Evolutionary conservation across 805 yeast species (phyloP).

Genomic region (Yamadazyma kitorensis): DNA sequence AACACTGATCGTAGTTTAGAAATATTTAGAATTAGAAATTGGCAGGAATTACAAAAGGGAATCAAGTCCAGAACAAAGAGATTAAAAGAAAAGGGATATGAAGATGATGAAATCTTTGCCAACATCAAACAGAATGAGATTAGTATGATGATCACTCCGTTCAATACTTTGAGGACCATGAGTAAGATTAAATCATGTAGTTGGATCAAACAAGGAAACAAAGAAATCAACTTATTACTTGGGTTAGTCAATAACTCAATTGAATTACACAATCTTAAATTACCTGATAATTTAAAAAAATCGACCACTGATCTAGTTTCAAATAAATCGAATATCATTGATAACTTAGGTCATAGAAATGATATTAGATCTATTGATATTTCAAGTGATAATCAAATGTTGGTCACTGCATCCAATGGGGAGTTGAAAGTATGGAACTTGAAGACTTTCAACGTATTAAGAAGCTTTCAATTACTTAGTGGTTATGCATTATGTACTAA

Average conservation of each 20-base stretch:
- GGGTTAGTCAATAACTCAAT: conserved; percentile 73
- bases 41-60: conserved; percentile 77
- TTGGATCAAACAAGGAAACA: conserved; percentile 56
- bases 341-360: conserved; percentile 81
- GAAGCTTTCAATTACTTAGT: conserved; percentile 70
- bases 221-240: conserved; percentile 55
- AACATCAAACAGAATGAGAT: conserved; percentile 45
- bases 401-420: conserved; percentile 91
- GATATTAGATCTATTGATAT: conserved; percentile 84
- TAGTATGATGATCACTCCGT: conserved; percentile 63
- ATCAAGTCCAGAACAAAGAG: conserved; percentile 74
- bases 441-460: conserved; percentile 65
- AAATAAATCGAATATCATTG: conserved; percentile 56
- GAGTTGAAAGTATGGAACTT: conserved; percentile 86
- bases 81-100: conserved; percentile 65
- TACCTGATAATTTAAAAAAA: conserved; percentile 58
- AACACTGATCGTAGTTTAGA: conserved; percentile 82
- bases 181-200: conserved; percentile 62
- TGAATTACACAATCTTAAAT: conserved; percentile 58
- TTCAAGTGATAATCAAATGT: conserved; percentile 72
- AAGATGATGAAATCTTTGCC: conserved; percentile 51
- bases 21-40: conserved; percentile 69
- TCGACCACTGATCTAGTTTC: conserved; percentile 43
- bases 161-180: conserved; percentile 61
- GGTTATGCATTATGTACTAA: conserved; percentile 81